Percentiles rank a stretch among this genome's conserved stretches.
phyloP scores from a whole-genome alignment of 2,329 filamentous ascomycete species.

The Xylaria sp. region DNA sequence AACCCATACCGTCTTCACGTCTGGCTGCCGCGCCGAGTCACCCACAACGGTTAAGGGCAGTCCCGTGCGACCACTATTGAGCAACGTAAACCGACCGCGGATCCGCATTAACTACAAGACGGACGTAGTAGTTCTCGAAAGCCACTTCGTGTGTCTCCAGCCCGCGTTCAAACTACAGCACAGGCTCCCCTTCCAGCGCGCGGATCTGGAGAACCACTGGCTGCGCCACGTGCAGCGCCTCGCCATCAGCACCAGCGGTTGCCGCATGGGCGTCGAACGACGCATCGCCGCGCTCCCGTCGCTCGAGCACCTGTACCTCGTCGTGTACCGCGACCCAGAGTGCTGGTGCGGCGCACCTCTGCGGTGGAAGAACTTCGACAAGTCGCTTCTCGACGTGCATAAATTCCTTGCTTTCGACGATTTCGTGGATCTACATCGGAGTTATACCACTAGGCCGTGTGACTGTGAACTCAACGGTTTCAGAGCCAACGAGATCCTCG shows the following conservation, averaged over 20 bases:
- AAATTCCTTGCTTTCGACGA: not conserved
- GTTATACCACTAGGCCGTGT: not conserved
- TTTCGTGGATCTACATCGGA: not conserved
- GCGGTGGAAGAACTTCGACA: not conserved
- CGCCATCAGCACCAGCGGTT: not conserved
- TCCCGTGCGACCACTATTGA: not conserved
- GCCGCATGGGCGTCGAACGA: not conserved
- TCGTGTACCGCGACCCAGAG: not conserved
- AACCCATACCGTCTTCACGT: not conserved
- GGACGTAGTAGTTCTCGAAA: not conserved
- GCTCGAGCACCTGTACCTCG: not conserved
- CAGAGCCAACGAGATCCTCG: not conserved
- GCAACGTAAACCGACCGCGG: not conserved
- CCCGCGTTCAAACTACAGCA: not conserved
- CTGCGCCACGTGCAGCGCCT: not conserved
- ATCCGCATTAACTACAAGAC: conserved; percentile 8
- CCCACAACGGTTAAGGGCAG: not conserved
- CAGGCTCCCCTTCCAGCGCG: not conserved
- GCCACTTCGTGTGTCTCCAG: not conserved
- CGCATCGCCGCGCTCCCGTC: not conserved
- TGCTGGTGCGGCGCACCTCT: not conserved
- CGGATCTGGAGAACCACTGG: not conserved
- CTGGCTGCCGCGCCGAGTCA: not conserved
- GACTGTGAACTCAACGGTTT: not conserved
- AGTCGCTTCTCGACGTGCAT: not conserved